Percentiles rank a stretch among this genome's conserved stretches.
Conservation (phyloP, 768 basidiomycete genomes). For the Neoboletus magnificus region DNA sequence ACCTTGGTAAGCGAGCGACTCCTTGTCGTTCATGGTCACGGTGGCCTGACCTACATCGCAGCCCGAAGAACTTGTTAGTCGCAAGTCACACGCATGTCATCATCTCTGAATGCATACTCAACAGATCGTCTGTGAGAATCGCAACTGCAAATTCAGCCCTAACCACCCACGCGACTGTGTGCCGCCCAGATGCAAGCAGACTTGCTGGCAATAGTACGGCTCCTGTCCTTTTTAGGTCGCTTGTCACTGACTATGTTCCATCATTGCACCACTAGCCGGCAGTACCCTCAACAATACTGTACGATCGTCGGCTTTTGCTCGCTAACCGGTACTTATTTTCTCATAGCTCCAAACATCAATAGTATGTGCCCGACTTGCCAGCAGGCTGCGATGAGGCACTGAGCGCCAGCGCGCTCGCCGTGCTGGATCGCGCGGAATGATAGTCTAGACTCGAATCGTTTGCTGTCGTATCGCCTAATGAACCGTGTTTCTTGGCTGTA, state of each 20-base stretch:
- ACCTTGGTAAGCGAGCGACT: constrained; percentile 35
- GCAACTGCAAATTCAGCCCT: constrained; percentile 53
- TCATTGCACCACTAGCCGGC: constrained; percentile 32
- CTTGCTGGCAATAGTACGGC: constrained; percentile 48
- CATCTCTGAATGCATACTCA: constrained; percentile 6
- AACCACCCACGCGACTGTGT: constrained; percentile 44
- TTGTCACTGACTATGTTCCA: constrained; percentile 10
- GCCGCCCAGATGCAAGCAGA: constrained; percentile 41
- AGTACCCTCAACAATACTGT: constrained; percentile 48
- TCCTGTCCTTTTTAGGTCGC: constrained; percentile 1
- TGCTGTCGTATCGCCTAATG: constrained; percentile 22
- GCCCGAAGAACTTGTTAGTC: constrained; percentile 38
- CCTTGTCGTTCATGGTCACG: neutral
- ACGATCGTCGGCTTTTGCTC: constrained; percentile 10
- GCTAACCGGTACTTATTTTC: neutral
- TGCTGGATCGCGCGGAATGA: constrained; percentile 3
- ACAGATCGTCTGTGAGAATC: constrained; percentile 46
- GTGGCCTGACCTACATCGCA: constrained; percentile 14
- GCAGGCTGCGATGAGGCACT: constrained; percentile 25
- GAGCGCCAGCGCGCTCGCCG: constrained; percentile 4
- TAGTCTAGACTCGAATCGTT: constrained; percentile 9
- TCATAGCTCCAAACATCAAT: constrained; percentile 42
- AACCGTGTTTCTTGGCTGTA: constrained; percentile 27
- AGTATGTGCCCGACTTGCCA: constrained; percentile 42
- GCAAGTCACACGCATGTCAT: neutral